Base-by-base conservation (phyloP, 2,329 filamentous ascomycete genomes). In the Cladosporium phlei region DNA sequence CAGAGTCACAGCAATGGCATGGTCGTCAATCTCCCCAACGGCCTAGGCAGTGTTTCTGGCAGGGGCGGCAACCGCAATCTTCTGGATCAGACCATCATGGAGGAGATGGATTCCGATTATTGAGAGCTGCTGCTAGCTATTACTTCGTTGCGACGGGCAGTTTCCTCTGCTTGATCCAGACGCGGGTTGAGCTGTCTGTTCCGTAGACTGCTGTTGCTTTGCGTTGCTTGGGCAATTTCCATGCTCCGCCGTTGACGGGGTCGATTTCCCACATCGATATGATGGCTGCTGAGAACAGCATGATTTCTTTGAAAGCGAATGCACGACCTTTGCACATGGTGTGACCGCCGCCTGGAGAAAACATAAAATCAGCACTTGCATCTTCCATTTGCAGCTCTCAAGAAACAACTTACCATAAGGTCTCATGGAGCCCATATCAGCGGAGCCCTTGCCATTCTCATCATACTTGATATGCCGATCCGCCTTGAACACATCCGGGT, bases 71-170 rank as follows among this genome's bases (percentile, higher is more conserved):
- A 67, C 4, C 67, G 70, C 40, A 76, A 76, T 1, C 61, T 87
- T 14, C 66, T 85, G 33, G 74, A 76, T 21, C 80, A 85, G 60
- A 85, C 80, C 0, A 88, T 88, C 52, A 74, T 84, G 48, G 85
- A 86, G 63, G 85, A 88, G 61, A 82, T 84, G 42, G 83, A 85
- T 60, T 73, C 69, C 1, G 71, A 73, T 35, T 70, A 66, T 42
- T 73, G 55, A 67, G n/a, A 3, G 7, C 20, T n/a, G n/a, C n/a
- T n/a, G n/a, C n/a, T n/a, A n/a, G n/a, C n/a, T n/a, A n/a, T 25
- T 35, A 28, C 7, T 10, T 19, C 17, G n/a, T 21, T 24, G 16
- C n/a, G 11, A 45, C 40, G 4, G 46, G 46, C 20, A 53, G 38
- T 28, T 51, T 38, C 32, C 62, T 55, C 20, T 55, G 54, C 48